These are phyloP conservation scores for Aspergillus alliaceus DNA, from an alignment of 2,329 filamentous ascomycete species.

Conservation along the genomic window DNA sequence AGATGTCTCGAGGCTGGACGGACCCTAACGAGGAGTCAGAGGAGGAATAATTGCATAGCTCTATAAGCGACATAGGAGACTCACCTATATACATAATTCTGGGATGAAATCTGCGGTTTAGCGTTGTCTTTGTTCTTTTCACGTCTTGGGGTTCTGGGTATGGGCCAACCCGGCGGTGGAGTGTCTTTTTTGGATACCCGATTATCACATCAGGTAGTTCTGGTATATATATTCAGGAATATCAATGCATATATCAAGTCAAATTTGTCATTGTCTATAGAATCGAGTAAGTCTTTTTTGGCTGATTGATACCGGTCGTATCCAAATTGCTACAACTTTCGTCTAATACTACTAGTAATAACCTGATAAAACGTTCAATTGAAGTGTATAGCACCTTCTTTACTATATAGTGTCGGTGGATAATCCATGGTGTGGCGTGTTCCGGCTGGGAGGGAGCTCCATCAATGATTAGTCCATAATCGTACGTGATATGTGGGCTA, in stretches of 20 bases:
- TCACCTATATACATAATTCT: slow-evolving; percentile 4
- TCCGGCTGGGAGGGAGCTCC: slow-evolving; percentile 1
- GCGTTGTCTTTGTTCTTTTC: slow-evolving; percentile 10
- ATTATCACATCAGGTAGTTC: slow-evolving; percentile 2
- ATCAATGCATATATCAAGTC: not conserved
- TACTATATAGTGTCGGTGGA: not conserved
- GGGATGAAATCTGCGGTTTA: slow-evolving; percentile 9
- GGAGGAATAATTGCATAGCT: slow-evolving; percentile 17
- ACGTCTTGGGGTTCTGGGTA: slow-evolving; percentile 8
- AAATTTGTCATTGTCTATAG: not conserved
- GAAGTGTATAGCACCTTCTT: not conserved
- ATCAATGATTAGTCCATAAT: not conserved
- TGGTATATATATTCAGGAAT: slow-evolving; percentile 2
- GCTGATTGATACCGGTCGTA: too few species aligned
- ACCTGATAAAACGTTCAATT: not conserved
- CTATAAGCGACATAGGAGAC: not conserved
- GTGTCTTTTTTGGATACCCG: slow-evolving; percentile 17
- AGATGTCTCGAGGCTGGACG: slow-evolving; percentile 75
- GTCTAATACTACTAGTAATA: not conserved
- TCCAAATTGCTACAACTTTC: not conserved
- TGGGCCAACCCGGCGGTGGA: slow-evolving; percentile 12
- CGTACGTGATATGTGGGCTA: not conserved
- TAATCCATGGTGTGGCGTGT: slow-evolving; percentile 2
- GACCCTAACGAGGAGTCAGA: slow-evolving; percentile 28
- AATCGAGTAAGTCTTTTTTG: not conserved